Evolutionary conservation across 2,329 filamentous ascomycete species (phyloP), one percentile per base, ranked within the genome.

Genomic region (Xylaria hypoxylon): DNA sequence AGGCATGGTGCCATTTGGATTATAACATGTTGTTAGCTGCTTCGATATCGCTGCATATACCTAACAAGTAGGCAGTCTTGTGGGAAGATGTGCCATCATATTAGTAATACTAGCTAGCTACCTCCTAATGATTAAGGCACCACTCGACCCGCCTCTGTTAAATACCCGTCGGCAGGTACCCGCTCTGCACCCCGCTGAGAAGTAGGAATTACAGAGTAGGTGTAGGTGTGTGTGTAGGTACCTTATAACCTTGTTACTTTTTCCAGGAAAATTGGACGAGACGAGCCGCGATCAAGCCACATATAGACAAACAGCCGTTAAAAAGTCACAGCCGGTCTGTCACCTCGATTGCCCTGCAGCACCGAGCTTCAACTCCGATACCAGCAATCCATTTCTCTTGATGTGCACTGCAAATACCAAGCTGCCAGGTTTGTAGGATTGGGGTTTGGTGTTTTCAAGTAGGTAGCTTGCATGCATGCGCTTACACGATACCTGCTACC

Each of bases 221-320:
- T 33, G 31, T 33, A 33, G 31, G 31, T 33, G 11, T 33, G 31
- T 8, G 11, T 33, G n/a, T 19, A 59, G 42, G 55, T 59, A 67
- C 28, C 50, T 60, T 35, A 15, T 17, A 33, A 10, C 31, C 31
- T 33, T 33, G 11, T 38, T 38, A 15, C 35, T 11, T 11, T 13
- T 38, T 38, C 31, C 33, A 5, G 48, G 62, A 62, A 67, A 68
- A 55, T 45, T 60, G 53, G n/a, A n/a, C n/a, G n/a, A 40, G 8
- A 62, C 24, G 38, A 56, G 48, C 51, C 56, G 56, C 68, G 68
- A 64, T 69, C 67, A 70, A 69, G 68, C 68, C 68, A 69, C 68
- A 68, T 69, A 63, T 69, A 63, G 53, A 33, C 55, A 57, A 28
- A 22, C 28, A 38, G 31, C n/a, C n/a, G n/a, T n/a, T 52, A 4